A percentile compares a stretch with the other conserved stretches of the same genome.
These are phyloP conservation scores for Penicillium turbatum DNA, from an alignment of 495 filamentous ascomycete species.

Conservation along the genomic window DNA sequence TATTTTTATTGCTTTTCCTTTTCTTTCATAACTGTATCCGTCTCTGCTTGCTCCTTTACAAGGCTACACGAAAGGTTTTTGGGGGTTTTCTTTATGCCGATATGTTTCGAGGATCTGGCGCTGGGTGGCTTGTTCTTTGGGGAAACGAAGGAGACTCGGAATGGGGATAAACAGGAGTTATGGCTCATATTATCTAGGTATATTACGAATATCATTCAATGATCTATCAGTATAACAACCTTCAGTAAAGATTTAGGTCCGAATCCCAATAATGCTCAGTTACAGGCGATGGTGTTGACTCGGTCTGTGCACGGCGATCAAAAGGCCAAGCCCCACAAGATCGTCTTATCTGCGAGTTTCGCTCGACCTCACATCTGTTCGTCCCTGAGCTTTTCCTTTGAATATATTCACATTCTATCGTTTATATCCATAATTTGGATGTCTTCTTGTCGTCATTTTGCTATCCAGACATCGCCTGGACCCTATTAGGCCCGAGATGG, in stretches of 20 bases:
- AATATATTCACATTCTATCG: constrained; percentile 1
- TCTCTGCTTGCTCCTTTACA: not conserved
- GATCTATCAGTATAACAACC: not conserved
- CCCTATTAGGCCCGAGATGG: constrained; percentile 14
- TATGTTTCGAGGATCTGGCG: not conserved
- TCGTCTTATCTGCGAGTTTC: constrained; percentile 13
- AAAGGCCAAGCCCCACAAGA: constrained; percentile 25
- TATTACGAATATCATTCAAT: not conserved
- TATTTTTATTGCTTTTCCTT: too few species aligned
- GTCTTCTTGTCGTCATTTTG: not conserved
- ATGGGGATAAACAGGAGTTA: not conserved
- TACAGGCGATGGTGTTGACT: not conserved
- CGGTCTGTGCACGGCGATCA: constrained; percentile 23
- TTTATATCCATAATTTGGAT: not conserved
- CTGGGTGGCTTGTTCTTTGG: not conserved
- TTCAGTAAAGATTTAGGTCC: too few species aligned
- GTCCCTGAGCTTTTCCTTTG: not conserved
- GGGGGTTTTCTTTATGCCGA: not conserved
- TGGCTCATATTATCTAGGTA: not conserved
- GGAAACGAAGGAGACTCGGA: not conserved
- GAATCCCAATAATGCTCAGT: not conserved
- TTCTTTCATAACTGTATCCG: not conserved
- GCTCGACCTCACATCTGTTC: constrained; percentile 1
- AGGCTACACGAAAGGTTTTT: not conserved
- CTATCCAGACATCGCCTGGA: not conserved